Conservation (phyloP, 164 flowering plant genomes). For the Houttuynia cordata region DNA sequence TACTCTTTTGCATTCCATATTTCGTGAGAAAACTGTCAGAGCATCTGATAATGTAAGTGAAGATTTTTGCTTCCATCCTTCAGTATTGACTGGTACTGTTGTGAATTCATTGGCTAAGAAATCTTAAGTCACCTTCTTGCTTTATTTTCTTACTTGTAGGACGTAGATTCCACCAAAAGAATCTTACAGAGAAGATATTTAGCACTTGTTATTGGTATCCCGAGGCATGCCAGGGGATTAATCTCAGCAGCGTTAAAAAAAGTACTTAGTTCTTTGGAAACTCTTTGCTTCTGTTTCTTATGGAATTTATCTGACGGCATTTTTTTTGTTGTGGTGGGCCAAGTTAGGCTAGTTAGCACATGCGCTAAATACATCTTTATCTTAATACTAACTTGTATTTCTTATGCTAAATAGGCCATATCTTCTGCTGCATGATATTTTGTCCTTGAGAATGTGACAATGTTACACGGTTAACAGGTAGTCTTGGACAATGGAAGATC, state of each 20-base stretch:
- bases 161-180: constrained; percentile 22
- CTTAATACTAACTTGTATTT: too few species aligned
- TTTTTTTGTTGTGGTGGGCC: not conserved
- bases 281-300: not conserved
- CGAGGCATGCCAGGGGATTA: constrained; percentile 50
- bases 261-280: constrained; percentile 26
- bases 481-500: constrained; percentile 74
- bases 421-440: too few species aligned
- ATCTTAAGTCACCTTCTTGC: not conserved
- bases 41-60: constrained; percentile 45
- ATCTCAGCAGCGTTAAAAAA: constrained; percentile 73
- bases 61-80: not conserved
- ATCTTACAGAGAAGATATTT: constrained; percentile 51
- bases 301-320: not conserved
- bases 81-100: not conserved
- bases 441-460: too few species aligned
- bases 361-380: too few species aligned
- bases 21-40: constrained; percentile 79
- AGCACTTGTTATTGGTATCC: constrained; percentile 92
- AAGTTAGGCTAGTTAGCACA: too few species aligned
- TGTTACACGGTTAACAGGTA: constrained; percentile 30
- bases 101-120: not conserved
- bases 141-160: constrained; percentile 21
- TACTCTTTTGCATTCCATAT: constrained; percentile 66
- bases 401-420: too few species aligned